Base-by-base conservation (phyloP, 2,329 filamentous ascomycete species). In the Ascocoryne sarcoides region DNA sequence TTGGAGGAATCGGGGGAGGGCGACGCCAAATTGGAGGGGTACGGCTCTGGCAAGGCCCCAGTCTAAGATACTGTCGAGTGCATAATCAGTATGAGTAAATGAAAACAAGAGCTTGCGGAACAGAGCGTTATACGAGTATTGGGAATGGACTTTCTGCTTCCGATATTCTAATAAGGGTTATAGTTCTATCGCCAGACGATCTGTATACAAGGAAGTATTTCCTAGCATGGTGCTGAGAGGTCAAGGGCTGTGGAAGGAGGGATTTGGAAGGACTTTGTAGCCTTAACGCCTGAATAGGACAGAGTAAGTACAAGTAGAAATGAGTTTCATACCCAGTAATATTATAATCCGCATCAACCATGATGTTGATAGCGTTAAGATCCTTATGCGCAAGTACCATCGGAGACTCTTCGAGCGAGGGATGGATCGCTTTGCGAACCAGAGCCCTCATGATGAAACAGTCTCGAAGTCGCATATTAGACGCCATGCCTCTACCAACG, bases 271-370 rank as follows among this genome's bases (percentile, higher is more conserved):
- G n/a, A n/a, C n/a, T n/a, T n/a, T n/a, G n/a, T n/a, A n/a, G n/a
- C n/a, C n/a, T n/a, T n/a, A n/a, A n/a, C n/a, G n/a, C n/a, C n/a
- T n/a, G n/a, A n/a, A n/a, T n/a, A n/a, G n/a, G n/a, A n/a, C n/a
- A n/a, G n/a, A n/a, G n/a, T n/a, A n/a, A n/a, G n/a, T n/a, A n/a
- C n/a, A n/a, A n/a, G n/a, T n/a, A n/a, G n/a, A n/a, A n/a, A n/a
- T n/a, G n/a, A n/a, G n/a, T n/a, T n/a, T n/a, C 16, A 32, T 32
- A 32, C 30, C 30, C 30, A 14, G n/a, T 32, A 15, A 32, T 32
- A 15, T 32, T 32, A 32, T 32, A 32, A 14, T 32, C 30, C 7
- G 12, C 16, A 15, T 32, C 30, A 15, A 32, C 30, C 12, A 32
- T 32, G 16, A 32, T 32, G 30, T 32, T 32, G 12, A 14, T 12